phyloP scores from a whole-genome alignment of 2,329 filamentous ascomycete genomes.

The Ploettnerulaceae sp. region DNA sequence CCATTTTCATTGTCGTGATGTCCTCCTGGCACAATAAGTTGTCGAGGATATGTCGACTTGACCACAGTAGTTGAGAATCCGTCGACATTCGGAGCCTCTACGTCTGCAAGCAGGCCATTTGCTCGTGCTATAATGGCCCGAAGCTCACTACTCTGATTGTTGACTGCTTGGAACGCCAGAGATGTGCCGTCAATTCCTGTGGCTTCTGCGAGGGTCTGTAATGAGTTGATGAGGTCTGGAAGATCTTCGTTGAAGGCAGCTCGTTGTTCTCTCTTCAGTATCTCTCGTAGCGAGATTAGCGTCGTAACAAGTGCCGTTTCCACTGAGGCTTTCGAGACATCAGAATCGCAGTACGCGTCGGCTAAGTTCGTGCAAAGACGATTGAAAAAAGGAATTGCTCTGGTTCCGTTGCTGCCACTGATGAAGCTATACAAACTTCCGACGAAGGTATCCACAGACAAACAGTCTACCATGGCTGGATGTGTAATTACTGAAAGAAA shows the following conservation, averaged over 20 bases:
- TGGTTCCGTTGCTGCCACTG: conserved; percentile 31
- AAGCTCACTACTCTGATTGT: no score
- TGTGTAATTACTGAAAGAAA: conserved; percentile 35
- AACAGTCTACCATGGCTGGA: conserved; percentile 32
- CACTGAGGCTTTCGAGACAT: conserved; percentile 9
- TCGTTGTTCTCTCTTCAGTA: conserved; percentile 24
- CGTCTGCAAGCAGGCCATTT: no score
- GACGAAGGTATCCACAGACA: conserved; percentile 35
- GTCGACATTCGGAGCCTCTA: no score
- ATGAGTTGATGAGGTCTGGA: conserved; percentile 18
- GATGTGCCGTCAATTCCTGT: conserved; percentile 14
- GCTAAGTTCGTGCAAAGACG: conserved; percentile 14
- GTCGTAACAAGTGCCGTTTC: conserved; percentile 19
- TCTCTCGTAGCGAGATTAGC: conserved; percentile 22
- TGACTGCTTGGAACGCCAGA: conserved; percentile 11
- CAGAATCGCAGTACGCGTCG: conserved; percentile 1
- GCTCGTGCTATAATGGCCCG: no score
- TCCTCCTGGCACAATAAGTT: conserved; percentile 20
- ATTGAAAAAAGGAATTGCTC: conserved; percentile 34
- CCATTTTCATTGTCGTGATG: conserved; percentile 29
- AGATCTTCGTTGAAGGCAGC: conserved; percentile 27
- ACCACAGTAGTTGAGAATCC: no score
- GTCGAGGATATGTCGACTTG: conserved; percentile 16
- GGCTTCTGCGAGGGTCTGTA: conserved; percentile 12
- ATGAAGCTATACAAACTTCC: conserved; percentile 36